Evolutionary conservation across 148 eudicot species (phyloP), one percentile per base, ranked within the genome.

Genomic region (Pharnaceum exiguum): DNA sequence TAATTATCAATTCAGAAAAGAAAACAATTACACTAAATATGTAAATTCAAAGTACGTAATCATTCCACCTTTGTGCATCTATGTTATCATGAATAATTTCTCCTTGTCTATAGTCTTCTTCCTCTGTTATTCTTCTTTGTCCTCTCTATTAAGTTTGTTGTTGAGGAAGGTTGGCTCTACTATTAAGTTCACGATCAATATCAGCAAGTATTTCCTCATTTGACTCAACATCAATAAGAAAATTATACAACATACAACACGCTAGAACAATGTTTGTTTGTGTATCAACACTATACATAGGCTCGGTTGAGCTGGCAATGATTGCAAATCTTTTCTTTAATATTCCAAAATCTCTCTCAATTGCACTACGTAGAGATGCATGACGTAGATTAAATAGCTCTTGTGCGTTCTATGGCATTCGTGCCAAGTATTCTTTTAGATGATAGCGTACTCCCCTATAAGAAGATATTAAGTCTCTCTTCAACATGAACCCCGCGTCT

Each of bases 361-460:
- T 38, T 3, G 42, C 42, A 38, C 25, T 47, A 2, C 29, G 8
- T 17, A 47, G 25, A 1, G 51, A 47, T 21, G 51, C 28, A 47
- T 47, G 51, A 4, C 51, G 51, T 22, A 22, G 51, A 30, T 47
- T 47, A 30, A 47, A 47, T 11, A 47, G 13, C 13, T 47, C 51
- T 22, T 24, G 29, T 2, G 29, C 7, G 29, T 22, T 47, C 13
- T 23, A 4, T 17, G 24, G 51, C 9, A 2, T n/a, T 7, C 29
- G 2, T 17, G 2, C 19, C 13, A 30, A 47, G 12, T 47, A 47
- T 10, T 47, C 51, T 5, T 47, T 47, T 4, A 47, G 28, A 47
- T 47, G 51, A 47, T 47, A 47, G 1, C 51, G 22, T 3, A 47
- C 29, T 22, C 51, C 51, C 13, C 29, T 23, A 23, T 23, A 23